Base-by-base conservation (phyloP, 2,329 filamentous ascomycete species). In the Mariannaea elegans region DNA sequence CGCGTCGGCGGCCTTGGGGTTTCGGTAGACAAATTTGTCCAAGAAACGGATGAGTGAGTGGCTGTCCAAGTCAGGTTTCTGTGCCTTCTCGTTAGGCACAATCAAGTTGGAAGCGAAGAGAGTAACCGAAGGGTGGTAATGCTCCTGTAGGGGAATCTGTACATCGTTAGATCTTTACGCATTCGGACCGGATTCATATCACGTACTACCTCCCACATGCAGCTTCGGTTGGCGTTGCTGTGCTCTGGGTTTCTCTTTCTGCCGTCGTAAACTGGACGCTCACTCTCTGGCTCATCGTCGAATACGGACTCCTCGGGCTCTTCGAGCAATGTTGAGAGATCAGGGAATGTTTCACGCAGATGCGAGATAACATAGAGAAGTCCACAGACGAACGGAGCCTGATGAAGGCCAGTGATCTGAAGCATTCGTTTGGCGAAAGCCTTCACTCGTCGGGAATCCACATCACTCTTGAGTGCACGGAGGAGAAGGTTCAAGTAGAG, bases 21-120 rank as follows among this genome's bases (percentile, higher is more conserved):
- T 97, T 67, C 92, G 90, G 83, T 98, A 99, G n/a, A 97, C 93
- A 76, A 99, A 99, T 69, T 96, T 94, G 78, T 99, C 95, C 58
- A 99, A 83, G 83, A 99, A 99, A 75, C 96, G 91, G 72, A 95
- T 95, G 47, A 99, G 85, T 2, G 92, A 95, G 75, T 98, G 94
- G 58, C 93, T 89, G 14, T 91, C 90, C 50, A 97, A 83, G 70
- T 99, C 95, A 0, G 95, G 94, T 76, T 98, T 98, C 63, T 91
- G 87, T 61, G 92, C 89, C 75, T 92, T 88, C 50, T 87, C 84
- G 65, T 89, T 85, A 59, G 88, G 86, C 48, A 85, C 81, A 8
- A 97, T 77, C 36, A 98, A 79, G 56, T 89, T 87, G 14, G 84
- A 81, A 1, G 94, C 93, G 72, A 93, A 94, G 5, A 97, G 86